Percentiles rank a stretch among this genome's conserved stretches.
These are phyloP conservation scores for Magnusiomyces tetraspermus DNA, from an alignment of 1,139 yeast genomes.

Conservation along the genomic window DNA sequence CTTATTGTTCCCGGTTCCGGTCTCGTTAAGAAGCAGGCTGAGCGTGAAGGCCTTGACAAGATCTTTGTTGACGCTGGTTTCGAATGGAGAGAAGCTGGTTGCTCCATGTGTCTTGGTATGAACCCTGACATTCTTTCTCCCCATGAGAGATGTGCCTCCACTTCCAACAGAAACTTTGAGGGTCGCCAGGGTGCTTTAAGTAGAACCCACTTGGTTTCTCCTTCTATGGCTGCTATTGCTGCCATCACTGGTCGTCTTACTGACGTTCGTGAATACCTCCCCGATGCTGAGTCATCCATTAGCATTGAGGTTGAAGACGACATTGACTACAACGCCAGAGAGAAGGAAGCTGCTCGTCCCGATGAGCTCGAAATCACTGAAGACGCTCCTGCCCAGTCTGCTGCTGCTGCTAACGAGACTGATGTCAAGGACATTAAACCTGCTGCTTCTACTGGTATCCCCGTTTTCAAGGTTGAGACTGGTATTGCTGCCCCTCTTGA, in stretches of 20 bases:
- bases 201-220: conserved; percentile 97
- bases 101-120: conserved; percentile 99
- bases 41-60: conserved; percentile 86
- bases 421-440: conserved; percentile 28
- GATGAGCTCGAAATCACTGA: conserved; percentile 25
- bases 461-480: conserved; percentile 56
- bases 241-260: conserved; percentile 85
- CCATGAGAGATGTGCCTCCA: conserved; percentile 94
- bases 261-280: conserved; percentile 77
- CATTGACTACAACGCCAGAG: conserved; percentile 59
- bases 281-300: conserved; percentile 53
- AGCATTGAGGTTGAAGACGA: conserved; percentile 46
- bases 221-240: conserved; percentile 99
- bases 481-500: conserved; percentile 92
- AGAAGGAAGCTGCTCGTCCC: conserved; percentile 44
- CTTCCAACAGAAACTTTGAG: conserved; percentile 96
- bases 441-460: conserved; percentile 49
- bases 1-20: conserved; percentile 98
- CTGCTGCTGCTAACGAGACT: conserved; percentile 23
- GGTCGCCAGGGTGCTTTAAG: conserved; percentile 98
- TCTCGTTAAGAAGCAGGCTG: conserved; percentile 85
- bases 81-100: conserved; percentile 99
- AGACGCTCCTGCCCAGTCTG: conserved; percentile 21
- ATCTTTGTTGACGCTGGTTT: conserved; percentile 87
- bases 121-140: conserved; percentile 94